Percentiles rank a stretch among this genome's conserved stretches.
Evolutionary conservation across 2,329 filamentous ascomycete genomes (phyloP).

Genomic region (Curvularia hawaiiensis): DNA sequence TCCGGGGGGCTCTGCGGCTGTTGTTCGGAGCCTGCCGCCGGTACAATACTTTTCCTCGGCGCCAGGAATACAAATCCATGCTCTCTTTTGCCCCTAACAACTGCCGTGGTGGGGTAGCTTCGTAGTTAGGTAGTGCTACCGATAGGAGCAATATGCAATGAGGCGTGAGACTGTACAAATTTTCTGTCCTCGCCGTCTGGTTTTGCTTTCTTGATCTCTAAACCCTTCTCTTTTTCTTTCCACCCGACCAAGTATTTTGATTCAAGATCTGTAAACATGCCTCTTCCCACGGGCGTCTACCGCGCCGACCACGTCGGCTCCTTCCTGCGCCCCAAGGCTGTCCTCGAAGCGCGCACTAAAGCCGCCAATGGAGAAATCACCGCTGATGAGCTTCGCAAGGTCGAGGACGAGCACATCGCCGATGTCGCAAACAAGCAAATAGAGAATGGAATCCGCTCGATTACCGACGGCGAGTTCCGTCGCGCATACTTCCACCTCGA

Average conservation of each 20-base stretch:
- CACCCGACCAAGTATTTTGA: neutral
- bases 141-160: conserved; percentile 14
- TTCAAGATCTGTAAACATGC: conserved; percentile 32
- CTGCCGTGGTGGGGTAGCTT: conserved; percentile 46
- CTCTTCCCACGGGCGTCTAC: conserved; percentile 48
- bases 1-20: neutral
- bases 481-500: conserved; percentile 65
- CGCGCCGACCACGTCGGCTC: conserved; percentile 62
- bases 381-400: conserved; percentile 53
- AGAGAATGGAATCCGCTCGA: conserved; percentile 54
- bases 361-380: conserved; percentile 52
- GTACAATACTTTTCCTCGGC: conserved; percentile 16
- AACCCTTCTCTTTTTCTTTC: neutral
- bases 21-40: conserved; percentile 7
- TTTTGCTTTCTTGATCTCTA: neutral
- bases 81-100: conserved; percentile 30
- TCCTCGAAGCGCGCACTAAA: conserved; percentile 57
- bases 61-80: conserved; percentile 12
- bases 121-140: conserved; percentile 9
- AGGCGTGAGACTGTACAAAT: conserved; percentile 13
- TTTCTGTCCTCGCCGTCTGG: conserved; percentile 6
- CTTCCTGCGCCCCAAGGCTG: conserved; percentile 57
- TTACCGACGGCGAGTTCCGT: conserved; percentile 64
- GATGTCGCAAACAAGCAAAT: conserved; percentile 57
- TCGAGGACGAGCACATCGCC: conserved; percentile 59